Base-by-base conservation (phyloP, 257 asterid genomes). In the Rauvolfia tetraphylla region DNA sequence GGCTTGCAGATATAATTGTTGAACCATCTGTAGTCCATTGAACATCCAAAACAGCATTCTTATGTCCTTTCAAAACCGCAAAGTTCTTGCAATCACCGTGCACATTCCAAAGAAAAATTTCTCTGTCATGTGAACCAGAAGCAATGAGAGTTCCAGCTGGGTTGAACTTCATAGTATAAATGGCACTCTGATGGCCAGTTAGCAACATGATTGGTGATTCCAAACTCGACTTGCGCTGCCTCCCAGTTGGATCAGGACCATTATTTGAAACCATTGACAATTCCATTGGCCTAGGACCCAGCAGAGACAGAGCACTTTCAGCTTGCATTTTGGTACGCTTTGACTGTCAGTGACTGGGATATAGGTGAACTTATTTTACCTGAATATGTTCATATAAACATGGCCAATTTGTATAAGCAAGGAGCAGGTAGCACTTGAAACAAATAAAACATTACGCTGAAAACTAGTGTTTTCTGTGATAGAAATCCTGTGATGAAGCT, bases 11-110 rank as follows among this genome's bases (percentile, higher is more conserved):
- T 79, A 95, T 85, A 84, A 95, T 79, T 79, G 93, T 95, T 22
- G 92, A 82, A 33, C 99, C 98, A 81, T 95, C 99, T 1, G 91
- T 84, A 68, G 87, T 93, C 97, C 98, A 93, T 76, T 95, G 99
- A 76, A 95, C 89, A 79, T 95, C 99, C 78, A 95, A 79, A 68
- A 95, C 92, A 2, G 99, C 98, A 78, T 95, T 95, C 85, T 93
- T 95, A 89, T 95, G 99, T 71, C 98, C 99, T 84, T 84, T 90
- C 77, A 95, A 76, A 78, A 93, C 96, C 93, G 90, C 88, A 75
- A 82, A 95, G 77, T 95, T 95, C 87, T 91, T 93, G 87, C 99
- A 95, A 65, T 95, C 98, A 29, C 93, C 95, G 31, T 88, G 86
- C 44, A 88, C 91, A 75, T 91, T 86, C 98, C 99, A 95, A 68